Evolutionary conservation across 148 eudicot species (phyloP), one percentile per base, ranked within the genome.

Genomic region (Rhododendron molle): DNA sequence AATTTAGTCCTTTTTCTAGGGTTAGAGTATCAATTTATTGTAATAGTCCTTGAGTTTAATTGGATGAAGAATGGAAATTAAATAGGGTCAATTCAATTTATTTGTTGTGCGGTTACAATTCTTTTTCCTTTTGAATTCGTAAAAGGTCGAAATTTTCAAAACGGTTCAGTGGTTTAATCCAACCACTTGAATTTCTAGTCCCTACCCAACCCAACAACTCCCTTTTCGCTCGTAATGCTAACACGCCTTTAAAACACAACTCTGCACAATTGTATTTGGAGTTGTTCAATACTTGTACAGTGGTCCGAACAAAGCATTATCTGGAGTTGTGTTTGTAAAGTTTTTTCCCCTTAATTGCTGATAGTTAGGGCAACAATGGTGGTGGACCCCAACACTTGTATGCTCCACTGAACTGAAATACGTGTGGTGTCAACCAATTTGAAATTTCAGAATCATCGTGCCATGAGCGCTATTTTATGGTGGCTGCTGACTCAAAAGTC

Each of bases 401-500:
- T 77, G n/a, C 52, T 36, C 81, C 81, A 77, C 81, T 77, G 52
- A 43, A 77, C 81, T 20, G 21, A 38, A n/a, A 36, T 77, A 44
- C 43, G 26, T 77, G 81, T 43, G 81, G 52, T 38, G 54, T 77
- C 81, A 44, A 77, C 80, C 30, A 21, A 20, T 40, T 76, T 76
- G 47, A 76, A 40, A 76, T 74, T 16, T 20, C 26, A 1, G 14
- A 83, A 46, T 50, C 76, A 23, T 11, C 32, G 15, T 3, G 30
- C 54, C 36, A 34, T 67, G 28, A 38, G 23, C 20, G 1, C 34
- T 7, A 21, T 52, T 32, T 52, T 32, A 62, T 40, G 43, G 26
- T 83, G 80, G 80, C 80, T 67, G 52, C 32, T 34, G 38, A 73
- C 85, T 52, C 74, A 60, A 47, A 71, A 83, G 54, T 62, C 69